Conservation (phyloP, 2,329 filamentous ascomycete species). For the Fusarium mundagurra region DNA sequence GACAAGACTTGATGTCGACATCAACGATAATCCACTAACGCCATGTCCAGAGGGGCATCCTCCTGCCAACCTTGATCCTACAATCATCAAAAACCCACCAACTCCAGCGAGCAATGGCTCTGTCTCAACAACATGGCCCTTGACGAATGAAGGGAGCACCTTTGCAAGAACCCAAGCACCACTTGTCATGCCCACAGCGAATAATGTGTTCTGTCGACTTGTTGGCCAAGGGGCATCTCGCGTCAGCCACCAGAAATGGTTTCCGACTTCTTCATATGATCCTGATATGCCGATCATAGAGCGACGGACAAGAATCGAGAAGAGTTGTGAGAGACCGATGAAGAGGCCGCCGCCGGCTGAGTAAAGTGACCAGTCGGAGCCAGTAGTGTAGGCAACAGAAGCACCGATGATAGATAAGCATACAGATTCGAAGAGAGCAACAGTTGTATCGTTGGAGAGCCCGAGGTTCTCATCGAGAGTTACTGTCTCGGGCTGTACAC, state of each 20-base stretch:
- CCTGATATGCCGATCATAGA: constrained; percentile 69
- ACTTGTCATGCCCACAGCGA: constrained; percentile 60
- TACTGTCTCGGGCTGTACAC: constrained; percentile 41
- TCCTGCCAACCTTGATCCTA: constrained; percentile 70
- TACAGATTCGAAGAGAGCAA: constrained; percentile 56
- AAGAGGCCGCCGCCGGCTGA: constrained; percentile 66
- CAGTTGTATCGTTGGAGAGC: constrained; percentile 47
- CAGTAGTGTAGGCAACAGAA: constrained; percentile 45
- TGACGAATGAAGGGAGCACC: constrained; percentile 45
- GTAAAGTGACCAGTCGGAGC: constrained; percentile 46
- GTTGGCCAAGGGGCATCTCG: constrained; percentile 46
- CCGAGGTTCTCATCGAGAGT: constrained; percentile 55
- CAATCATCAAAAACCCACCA: constrained; percentile 66
- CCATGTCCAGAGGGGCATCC: constrained; percentile 77
- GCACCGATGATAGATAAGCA: constrained; percentile 54
- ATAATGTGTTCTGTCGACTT: constrained; percentile 58
- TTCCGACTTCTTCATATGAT: constrained; percentile 69
- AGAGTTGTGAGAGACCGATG: constrained; percentile 67
- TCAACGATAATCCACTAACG: constrained; percentile 71
- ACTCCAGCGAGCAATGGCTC: constrained; percentile 53
- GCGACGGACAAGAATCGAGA: constrained; percentile 63
- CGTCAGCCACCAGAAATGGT: constrained; percentile 59
- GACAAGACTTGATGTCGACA: constrained; percentile 70
- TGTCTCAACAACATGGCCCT: constrained; percentile 43
- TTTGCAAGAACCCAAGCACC: constrained; percentile 56